Base-by-base conservation (phyloP, 495 filamentous ascomycete species). In the Penicillium canescens region DNA sequence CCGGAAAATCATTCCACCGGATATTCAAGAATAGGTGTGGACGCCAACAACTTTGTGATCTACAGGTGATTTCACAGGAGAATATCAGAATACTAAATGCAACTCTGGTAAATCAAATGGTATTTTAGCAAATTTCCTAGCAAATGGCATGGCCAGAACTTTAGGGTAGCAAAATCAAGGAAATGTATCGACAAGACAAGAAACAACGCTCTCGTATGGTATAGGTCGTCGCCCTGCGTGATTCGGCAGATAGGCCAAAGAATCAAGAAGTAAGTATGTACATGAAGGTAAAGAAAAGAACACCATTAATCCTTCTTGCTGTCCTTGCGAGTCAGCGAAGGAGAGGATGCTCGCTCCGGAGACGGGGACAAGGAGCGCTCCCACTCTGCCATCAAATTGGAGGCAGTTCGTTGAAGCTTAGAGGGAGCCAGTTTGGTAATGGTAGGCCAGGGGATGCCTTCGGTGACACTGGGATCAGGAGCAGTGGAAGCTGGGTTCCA, bases 381-480 rank as follows among this genome's bases (percentile, higher is more conserved):
- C 89, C 88, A 92, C 59, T 92, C 88, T 45, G 79, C 85, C 83
- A 92, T 91, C 50, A 90, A 72, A 46, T 84, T 83, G 20, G 81
- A 82, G 3, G 88, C 86, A n/a, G 86, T 86, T 9, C 76, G 79
- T 56, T 82, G 85, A 52, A 92, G 75, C 54, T 87, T 88, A 42
- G 78, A 80, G 0, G 88, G 86, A 9, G 83, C 79, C 37, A 90
- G 67, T 42, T 84, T 83, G 48, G 80, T 82, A 24, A 90, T 75
- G 11, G 78, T 77, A 21, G 84, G 84, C 77, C 87, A 89, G 21
- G 83, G 84, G 40, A 91, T 81, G 28, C 88, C 84, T 58, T 89
- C 72, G 36, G 62, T 69, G 43, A 68, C 66, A 57, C 53, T 73
- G 62, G 68, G 64, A 54, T 71, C 63, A 43, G 63, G 64, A 3